Conservation (phyloP, 768 basidiomycete genomes). For the Pseudohyphozyma bogoriensis region DNA sequence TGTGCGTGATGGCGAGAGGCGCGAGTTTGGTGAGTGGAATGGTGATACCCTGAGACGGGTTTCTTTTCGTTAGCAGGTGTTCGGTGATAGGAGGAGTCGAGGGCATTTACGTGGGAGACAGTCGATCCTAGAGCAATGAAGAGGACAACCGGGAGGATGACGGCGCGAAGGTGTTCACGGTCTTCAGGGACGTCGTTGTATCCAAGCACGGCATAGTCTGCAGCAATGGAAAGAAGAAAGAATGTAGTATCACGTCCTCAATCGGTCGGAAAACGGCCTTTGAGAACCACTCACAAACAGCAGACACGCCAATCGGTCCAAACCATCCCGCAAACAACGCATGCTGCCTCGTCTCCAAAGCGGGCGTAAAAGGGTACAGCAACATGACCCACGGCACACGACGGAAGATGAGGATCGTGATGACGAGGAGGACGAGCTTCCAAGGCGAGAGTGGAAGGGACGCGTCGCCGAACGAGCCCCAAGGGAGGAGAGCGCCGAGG, state of each 20-base stretch:
- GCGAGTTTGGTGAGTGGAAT: conserved; percentile 37
- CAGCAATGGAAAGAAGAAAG: background rate
- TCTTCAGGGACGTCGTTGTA: conserved; percentile 37
- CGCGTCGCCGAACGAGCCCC: conserved; percentile 23
- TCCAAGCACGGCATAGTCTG: conserved; percentile 40
- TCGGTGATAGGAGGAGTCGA: conserved; percentile 45
- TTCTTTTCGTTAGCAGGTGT: too few species aligned
- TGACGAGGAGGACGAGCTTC: conserved; percentile 39
- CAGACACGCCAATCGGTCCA: conserved; percentile 29
- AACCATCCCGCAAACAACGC: conserved; percentile 40
- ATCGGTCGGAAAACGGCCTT: too few species aligned
- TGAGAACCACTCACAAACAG: conserved; percentile 1
- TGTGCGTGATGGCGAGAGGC: conserved; percentile 18
- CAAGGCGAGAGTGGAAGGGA: conserved; percentile 34
- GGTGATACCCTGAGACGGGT: conserved; percentile 34
- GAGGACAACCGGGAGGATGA: conserved; percentile 38
- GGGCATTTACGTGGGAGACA: conserved; percentile 34
- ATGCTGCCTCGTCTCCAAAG: conserved; percentile 34
- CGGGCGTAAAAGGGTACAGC: conserved; percentile 35
- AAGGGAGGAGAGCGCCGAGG: conserved; percentile 39
- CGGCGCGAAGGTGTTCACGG: conserved; percentile 31
- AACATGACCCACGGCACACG: conserved; percentile 40
- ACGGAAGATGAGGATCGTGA: conserved; percentile 39
- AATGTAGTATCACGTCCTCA: too few species aligned
- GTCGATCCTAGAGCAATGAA: conserved; percentile 40